These are phyloP conservation scores for Reutealis trisperma DNA, from an alignment of 345 rosid species.

Conservation along the genomic window DNA sequence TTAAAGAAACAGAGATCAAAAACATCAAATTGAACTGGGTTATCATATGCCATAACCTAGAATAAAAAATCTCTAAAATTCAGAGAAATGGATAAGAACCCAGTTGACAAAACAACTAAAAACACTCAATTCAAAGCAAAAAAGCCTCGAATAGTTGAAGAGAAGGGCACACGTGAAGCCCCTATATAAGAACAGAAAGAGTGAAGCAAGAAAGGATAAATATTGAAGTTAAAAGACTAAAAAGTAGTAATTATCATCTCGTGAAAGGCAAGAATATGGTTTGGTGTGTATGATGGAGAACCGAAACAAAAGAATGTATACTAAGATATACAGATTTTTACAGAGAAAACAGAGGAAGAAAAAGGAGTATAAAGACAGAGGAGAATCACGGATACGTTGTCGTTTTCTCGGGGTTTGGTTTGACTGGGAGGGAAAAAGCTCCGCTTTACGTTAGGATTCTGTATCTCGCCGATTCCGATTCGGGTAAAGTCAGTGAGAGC, in stretches of 20 bases:
- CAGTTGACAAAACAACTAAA: background rate
- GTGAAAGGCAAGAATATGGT: constrained; percentile 40
- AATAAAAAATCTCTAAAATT: constrained; percentile 6
- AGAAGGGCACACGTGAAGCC: constrained; percentile 28
- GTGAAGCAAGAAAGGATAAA: constrained; percentile 6
- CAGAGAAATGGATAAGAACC: constrained; percentile 13
- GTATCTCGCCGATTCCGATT: too few relatives aligned
- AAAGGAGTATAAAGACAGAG: constrained; percentile 16
- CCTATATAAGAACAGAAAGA: constrained; percentile 8
- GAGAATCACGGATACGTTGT: constrained; percentile 52
- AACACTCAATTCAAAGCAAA: constrained; percentile 20
- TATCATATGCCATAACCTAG: background rate
- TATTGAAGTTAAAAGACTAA: background rate
- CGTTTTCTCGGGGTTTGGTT: constrained; percentile 26
- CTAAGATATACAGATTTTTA: background rate
- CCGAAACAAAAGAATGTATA: background rate
- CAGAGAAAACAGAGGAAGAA: background rate
- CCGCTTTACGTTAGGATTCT: too few relatives aligned
- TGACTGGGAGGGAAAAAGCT: background rate
- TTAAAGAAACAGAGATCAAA: background rate
- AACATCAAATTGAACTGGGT: background rate
- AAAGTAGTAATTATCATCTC: constrained; percentile 8
- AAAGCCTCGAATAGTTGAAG: constrained; percentile 10
- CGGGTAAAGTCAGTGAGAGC: too few relatives aligned
- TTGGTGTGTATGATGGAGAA: background rate